Percentiles rank a stretch among this genome's conserved stretches.
Conservation (phyloP, 2,329 filamentous ascomycete genomes). For the Aspergillus pseudonomiae region DNA sequence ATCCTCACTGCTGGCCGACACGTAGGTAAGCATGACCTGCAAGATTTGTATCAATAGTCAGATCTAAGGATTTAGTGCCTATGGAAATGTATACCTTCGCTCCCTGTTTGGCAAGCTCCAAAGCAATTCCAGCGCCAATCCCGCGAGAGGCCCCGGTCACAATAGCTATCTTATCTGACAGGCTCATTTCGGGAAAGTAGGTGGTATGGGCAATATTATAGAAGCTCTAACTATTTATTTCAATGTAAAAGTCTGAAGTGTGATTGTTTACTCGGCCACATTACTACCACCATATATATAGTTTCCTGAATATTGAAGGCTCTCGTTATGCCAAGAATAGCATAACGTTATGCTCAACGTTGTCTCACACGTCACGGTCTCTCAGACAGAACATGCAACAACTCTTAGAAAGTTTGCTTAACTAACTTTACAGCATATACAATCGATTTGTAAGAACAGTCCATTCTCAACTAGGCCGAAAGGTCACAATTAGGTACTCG, state of each 20-base stretch:
- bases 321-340: neutral
- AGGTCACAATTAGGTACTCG: too few relatives aligned
- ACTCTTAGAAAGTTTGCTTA: neutral
- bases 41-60: neutral
- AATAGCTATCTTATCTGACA: slow-evolving; percentile 3
- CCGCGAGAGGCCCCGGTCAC: slow-evolving; percentile 9
- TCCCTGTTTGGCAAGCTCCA: slow-evolving; percentile 8
- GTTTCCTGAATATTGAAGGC: neutral
- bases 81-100: neutral
- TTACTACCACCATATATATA: neutral
- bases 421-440: neutral
- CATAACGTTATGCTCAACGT: neutral
- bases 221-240: neutral
- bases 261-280: neutral
- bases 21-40: slow-evolving; percentile 1
- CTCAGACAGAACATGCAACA: neutral
- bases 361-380: neutral
- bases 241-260: neutral
- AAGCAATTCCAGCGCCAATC: slow-evolving; percentile 5
- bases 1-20: neutral
- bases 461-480: too few relatives aligned
- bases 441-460: too few relatives aligned
- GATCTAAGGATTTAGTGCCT: neutral
- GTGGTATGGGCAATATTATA: neutral
- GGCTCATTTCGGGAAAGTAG: slow-evolving; percentile 6